Percentiles rank a stretch among this genome's conserved stretches.
phyloP scores from a whole-genome alignment of 352 stramenopile species.

The Globisporangium camurandrum region DNA sequence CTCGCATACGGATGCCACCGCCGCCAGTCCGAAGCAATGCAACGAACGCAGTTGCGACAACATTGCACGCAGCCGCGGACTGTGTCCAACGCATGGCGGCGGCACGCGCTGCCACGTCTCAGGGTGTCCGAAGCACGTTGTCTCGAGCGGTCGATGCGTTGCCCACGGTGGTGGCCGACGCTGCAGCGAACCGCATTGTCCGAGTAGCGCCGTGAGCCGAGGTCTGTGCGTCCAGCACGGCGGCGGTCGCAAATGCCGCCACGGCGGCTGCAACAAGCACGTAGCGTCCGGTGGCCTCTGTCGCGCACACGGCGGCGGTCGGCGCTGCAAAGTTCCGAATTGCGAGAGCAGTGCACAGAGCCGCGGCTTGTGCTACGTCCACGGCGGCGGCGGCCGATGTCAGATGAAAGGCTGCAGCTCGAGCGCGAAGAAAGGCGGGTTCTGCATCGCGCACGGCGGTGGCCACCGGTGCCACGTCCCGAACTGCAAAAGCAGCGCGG shows the following conservation, averaged over 20 bases:
- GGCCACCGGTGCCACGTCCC: constrained; percentile 69
- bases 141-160: constrained; percentile 55
- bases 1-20: too few species aligned
- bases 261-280: constrained; percentile 62
- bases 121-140: constrained; percentile 60
- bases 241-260: constrained; percentile 63
- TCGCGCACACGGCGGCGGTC: constrained; percentile 67
- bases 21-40: constrained; percentile 13
- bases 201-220: constrained; percentile 42
- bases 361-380: constrained; percentile 76
- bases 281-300: constrained; percentile 74
- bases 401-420: constrained; percentile 65
- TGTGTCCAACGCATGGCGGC: constrained; percentile 49
- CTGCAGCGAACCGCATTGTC: constrained; percentile 34
- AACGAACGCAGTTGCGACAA: constrained; percentile 24
- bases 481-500: constrained; percentile 68
- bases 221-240: constrained; percentile 64
- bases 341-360: constrained; percentile 80
- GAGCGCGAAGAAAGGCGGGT: constrained; percentile 80
- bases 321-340: constrained; percentile 68
- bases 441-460: constrained; percentile 79
- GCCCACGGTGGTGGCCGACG: constrained; percentile 51
- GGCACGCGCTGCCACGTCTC: constrained; percentile 42
- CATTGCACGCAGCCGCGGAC: constrained; percentile 41
- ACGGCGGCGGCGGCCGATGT: constrained; percentile 71